A percentile compares a stretch with the other conserved stretches of the same genome.
phyloP scores from a whole-genome alignment of 768 basidiomycete genomes.

The Mycena metata region DNA sequence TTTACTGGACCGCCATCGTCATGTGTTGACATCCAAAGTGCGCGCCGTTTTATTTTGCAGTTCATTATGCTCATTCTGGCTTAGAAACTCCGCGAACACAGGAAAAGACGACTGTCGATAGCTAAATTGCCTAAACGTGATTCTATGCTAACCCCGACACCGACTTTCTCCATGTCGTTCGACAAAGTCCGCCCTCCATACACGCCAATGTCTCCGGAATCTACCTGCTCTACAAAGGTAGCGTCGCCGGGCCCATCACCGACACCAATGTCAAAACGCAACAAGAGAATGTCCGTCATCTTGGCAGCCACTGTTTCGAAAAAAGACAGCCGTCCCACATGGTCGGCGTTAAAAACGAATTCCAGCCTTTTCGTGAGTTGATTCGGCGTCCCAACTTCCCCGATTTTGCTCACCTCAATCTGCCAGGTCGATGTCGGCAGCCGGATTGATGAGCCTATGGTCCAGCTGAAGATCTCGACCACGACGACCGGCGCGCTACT shows the following conservation, averaged over 20 bases:
- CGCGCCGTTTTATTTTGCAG: background rate
- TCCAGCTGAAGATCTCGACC: conserved; percentile 16
- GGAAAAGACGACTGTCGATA: conserved; percentile 18
- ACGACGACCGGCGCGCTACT: background rate
- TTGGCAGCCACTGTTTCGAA: conserved; percentile 38
- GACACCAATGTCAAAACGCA: conserved; percentile 12
- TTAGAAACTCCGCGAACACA: conserved; percentile 35
- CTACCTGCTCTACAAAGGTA: conserved; percentile 35
- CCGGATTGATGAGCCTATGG: conserved; percentile 34
- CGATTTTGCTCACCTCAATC: background rate
- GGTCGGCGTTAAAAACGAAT: conserved; percentile 37
- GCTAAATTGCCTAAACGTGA: conserved; percentile 11
- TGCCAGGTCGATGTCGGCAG: conserved; percentile 38
- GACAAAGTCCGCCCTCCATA: background rate
- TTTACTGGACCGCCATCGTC: conserved; percentile 32
- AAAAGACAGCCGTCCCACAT: conserved; percentile 26
- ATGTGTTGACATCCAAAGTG: conserved; percentile 36
- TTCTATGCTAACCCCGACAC: conserved; percentile 5
- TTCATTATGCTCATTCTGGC: conserved; percentile 3
- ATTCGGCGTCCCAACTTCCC: background rate
- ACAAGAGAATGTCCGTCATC: conserved; percentile 35
- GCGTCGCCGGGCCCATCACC: conserved; percentile 17
- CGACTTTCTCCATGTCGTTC: conserved; percentile 14
- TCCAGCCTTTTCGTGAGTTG: conserved; percentile 38
- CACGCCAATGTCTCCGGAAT: conserved; percentile 26